Base-by-base conservation (phyloP, 306 rosid species). In the Trichosanthes cucumerina region DNA sequence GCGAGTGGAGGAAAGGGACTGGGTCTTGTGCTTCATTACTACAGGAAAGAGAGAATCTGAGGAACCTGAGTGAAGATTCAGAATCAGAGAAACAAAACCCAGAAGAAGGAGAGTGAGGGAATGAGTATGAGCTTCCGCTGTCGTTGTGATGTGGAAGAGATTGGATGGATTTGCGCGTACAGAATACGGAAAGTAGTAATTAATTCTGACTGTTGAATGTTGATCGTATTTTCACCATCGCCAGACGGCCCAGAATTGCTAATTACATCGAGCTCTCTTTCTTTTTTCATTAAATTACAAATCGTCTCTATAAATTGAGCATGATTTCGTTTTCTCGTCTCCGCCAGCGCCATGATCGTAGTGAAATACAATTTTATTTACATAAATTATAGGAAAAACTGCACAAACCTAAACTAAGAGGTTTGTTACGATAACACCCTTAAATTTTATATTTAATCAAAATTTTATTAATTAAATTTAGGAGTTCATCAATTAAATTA, bases 11-110 rank as follows among this genome's bases (percentile, higher is more conserved):
- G 78, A 71, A 38, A 41, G 65, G 74, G 70, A 69, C 56, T 80
- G 81, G 73, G 56, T 64, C 84, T 58, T 84, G 82, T 53, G 80
- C 90, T 83, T 88, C 92, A 84, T 88, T 43, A 72, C 59, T 16
- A 1, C 14, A 71, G 6, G 6, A 44, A 24, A 14, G 39, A 16
- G 9, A 8, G 38, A 46, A 71, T 71, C 58, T 1, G 4, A 7
- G 6, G 15, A 6, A 38, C 0, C 24, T 8, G 60, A 31, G 7
- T 28, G 60, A 31, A 73, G 62, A 49, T 73, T 49, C 62, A 38
- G 62, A 49, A 49, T 73, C 78, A 38, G 46, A 34, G 54, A 9
- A 12, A n/a, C 23, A 23, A n/a, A 31, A 21, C 34, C 16, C 9
- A 16, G 47, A 7, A 58, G 44, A 33, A 33, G 24, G 6, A 0